Base-by-base conservation (phyloP, 352 stramenopile genomes). In the Phytopythium ostracodes region DNA sequence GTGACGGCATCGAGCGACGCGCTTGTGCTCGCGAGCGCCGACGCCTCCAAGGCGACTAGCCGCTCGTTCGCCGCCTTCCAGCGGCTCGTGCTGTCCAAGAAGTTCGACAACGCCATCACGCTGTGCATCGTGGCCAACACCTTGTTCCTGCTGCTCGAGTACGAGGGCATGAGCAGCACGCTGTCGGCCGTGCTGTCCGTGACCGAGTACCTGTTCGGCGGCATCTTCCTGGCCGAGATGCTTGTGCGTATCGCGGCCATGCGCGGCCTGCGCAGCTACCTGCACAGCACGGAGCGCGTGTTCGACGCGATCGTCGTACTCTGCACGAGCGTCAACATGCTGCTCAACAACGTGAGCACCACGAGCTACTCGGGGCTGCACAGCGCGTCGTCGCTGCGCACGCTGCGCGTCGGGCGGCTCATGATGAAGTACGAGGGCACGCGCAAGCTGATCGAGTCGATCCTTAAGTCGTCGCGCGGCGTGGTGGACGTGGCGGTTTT, bases 391-490 rank as follows among this genome's bases (percentile, higher is more conserved):
- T 91, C 81, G 0, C 62, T 92, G 56, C 78, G 84, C 10, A 92
- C 84, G 22, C 68, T 92, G 27, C 81, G 84, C 66, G 80, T 91
- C 2, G 80, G 68, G 15, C 74, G 84, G 10, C 68, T 92, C 43
- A 91, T 91, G 81, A 79, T 91, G 70, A 91, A 91, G 64, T 92
- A 79, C 66, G 81, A 91, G 24, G 84, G 84, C 43, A 90, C 84
- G 10, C 74, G 81, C 22, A 92, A 91, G 55, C 68, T 91, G 20
- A 87, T 92, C 60, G 71, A 90, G 64, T 91, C 81, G 11, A 80
- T 91, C 24, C 55, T 90, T 22, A 91, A 91, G 57, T 92, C 84
- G 2, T 90, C 77, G n/a, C 77, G 84, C n/a, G 84, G 77, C 22
- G 76, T 92, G 27, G 67, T 91, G 63, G 78, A 92, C 55, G 81